Evolutionary conservation across 768 basidiomycete genomes (phyloP).

Genomic region (Nidularia sp.): DNA sequence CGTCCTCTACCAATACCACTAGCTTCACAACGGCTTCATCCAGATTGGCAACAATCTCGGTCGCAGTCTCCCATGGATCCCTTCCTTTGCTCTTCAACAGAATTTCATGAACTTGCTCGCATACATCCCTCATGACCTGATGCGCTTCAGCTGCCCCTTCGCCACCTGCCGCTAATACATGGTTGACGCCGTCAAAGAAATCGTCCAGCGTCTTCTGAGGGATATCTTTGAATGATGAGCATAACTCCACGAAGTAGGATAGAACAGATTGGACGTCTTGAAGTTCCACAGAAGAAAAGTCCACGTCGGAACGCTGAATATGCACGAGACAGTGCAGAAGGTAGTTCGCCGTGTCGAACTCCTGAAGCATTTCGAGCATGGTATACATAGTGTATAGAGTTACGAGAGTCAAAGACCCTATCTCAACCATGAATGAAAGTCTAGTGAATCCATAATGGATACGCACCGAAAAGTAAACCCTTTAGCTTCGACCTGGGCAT

Average conservation of each 20-base stretch:
- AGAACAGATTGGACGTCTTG: slow-evolving; percentile 15
- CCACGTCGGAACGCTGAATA: slow-evolving; percentile 22
- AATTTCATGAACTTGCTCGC: slow-evolving; percentile 24
- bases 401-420: slow-evolving; percentile 1
- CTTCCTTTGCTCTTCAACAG: slow-evolving; percentile 13
- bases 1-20: slow-evolving; percentile 17
- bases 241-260: slow-evolving; percentile 21
- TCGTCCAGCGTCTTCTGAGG: slow-evolving; percentile 10
- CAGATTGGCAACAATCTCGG: slow-evolving; percentile 11
- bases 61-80: slow-evolving; percentile 16
- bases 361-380: slow-evolving; percentile 18
- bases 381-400: slow-evolving; percentile 7
- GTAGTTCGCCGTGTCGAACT: slow-evolving; percentile 19
- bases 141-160: slow-evolving; percentile 17
- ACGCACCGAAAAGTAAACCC: slow-evolving; percentile 25
- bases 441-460: background rate
- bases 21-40: slow-evolving; percentile 14
- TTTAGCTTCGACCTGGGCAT: slow-evolving; percentile 27
- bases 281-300: slow-evolving; percentile 18
- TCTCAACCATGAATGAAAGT: background rate
- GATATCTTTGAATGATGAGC: slow-evolving; percentile 16
- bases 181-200: slow-evolving; percentile 5
- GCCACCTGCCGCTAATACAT: slow-evolving; percentile 7
- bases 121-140: slow-evolving; percentile 15
- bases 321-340: slow-evolving; percentile 22